Evolutionary conservation across 495 filamentous ascomycete species (phyloP).

Genomic region (Aspergillus heteromorphus): DNA sequence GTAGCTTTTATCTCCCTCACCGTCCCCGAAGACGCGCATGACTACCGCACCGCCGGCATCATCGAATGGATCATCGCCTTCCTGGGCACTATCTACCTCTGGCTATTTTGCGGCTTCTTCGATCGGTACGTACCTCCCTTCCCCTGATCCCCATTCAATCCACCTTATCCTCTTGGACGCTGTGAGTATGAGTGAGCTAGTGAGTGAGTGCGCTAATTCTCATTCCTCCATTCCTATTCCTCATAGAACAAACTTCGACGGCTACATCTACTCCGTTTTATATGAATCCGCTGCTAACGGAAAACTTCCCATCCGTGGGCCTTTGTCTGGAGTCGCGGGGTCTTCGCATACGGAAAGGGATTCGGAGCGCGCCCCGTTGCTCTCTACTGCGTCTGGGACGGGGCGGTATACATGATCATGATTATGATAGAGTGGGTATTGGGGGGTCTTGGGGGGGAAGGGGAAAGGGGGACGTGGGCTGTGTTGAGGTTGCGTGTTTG

Average conservation of each 20-base stretch:
- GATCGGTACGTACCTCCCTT: slow-evolving; percentile 13
- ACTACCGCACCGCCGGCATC: slow-evolving; percentile 14
- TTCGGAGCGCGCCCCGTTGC: slow-evolving; percentile 11
- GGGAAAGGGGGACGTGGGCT: not conserved
- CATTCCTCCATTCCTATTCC: not conserved
- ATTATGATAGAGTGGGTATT: slow-evolving; percentile 3
- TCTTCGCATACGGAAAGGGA: not conserved
- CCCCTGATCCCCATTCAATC: not conserved
- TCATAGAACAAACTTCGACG: slow-evolving; percentile 10
- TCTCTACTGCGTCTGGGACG: not conserved
- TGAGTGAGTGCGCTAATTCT: too few relatives aligned
- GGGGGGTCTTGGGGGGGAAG: not conserved
- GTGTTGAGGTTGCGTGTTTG: not conserved
- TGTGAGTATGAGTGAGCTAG: too few relatives aligned
- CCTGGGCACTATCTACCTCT: slow-evolving; percentile 19
- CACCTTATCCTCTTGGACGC: not conserved
- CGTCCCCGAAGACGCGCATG: slow-evolving; percentile 7
- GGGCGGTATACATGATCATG: not conserved
- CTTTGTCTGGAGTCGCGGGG: not conserved
- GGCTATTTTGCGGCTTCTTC: slow-evolving; percentile 21
- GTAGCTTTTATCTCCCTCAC: slow-evolving; percentile 15
- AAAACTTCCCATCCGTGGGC: not conserved
- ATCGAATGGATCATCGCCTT: slow-evolving; percentile 23
- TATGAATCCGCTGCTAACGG: not conserved
- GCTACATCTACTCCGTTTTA: slow-evolving; percentile 10